Evolutionary conservation across 1,284 basidiomycete species (phyloP).

Genomic region (Anthracocystis setariae): DNA sequence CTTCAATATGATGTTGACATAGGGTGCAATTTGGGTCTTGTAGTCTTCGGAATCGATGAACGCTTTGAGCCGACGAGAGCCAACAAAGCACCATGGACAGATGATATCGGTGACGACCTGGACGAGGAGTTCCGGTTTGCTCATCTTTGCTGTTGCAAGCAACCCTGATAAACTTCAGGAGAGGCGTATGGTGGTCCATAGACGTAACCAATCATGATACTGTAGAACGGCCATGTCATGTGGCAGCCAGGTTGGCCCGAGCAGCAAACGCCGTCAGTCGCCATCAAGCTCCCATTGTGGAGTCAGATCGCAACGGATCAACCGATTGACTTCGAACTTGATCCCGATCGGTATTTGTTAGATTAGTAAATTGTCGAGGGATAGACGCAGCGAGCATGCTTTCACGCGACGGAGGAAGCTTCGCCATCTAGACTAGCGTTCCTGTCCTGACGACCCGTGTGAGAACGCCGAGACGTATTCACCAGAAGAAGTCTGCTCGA

Average conservation of each 20-base stretch:
- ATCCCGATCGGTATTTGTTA: too few relatives aligned
- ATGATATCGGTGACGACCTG: conserved; percentile 46
- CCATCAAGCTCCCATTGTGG: too few relatives aligned
- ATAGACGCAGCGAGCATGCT: too few relatives aligned
- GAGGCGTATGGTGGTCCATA: not conserved
- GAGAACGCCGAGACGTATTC: too few relatives aligned
- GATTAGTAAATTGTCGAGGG: too few relatives aligned
- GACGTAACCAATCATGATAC: too few relatives aligned
- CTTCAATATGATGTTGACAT: conserved; percentile 36
- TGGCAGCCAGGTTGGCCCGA: conserved; percentile 21
- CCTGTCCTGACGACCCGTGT: too few relatives aligned
- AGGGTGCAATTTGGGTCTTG: conserved; percentile 38
- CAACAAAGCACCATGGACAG: conserved; percentile 57
- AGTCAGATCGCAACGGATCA: conserved; percentile 4
- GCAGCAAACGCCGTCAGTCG: conserved; percentile 2
- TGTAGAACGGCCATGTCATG: too few relatives aligned
- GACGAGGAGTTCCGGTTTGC: conserved; percentile 47
- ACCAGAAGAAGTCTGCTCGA: too few relatives aligned
- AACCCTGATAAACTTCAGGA: too few relatives aligned
- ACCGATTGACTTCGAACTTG: conserved; percentile 1
- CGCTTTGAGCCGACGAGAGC: conserved; percentile 37
- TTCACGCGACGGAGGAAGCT: too few relatives aligned
- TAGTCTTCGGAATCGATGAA: conserved; percentile 48
- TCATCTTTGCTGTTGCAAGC: conserved; percentile 17
- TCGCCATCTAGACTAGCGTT: too few relatives aligned